Percentiles rank a stretch among this genome's conserved stretches.
These are phyloP conservation scores for Zygnema circumcarinatum DNA, from an alignment of 139 green algal genomes.

Conservation along the genomic window DNA sequence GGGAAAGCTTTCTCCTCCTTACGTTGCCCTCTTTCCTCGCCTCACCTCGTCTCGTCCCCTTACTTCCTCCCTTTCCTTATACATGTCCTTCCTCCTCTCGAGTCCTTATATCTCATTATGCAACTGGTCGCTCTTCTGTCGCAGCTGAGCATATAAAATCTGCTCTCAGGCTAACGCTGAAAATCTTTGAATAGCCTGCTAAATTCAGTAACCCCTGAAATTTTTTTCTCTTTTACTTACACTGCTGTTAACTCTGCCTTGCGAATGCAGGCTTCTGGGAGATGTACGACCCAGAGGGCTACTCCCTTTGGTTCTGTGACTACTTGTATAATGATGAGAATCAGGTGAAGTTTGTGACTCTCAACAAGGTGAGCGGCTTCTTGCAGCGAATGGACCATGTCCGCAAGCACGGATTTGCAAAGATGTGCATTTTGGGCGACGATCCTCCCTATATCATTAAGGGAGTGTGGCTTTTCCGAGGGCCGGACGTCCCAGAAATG, in stretches of 20 bases:
- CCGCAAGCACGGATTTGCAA: constrained; percentile 74
- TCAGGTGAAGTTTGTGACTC: constrained; percentile 73
- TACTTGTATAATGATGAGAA: constrained; percentile 80
- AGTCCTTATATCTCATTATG: no score
- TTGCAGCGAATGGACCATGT: constrained; percentile 74
- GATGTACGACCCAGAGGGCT: constrained; percentile 67
- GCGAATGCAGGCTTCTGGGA: constrained; percentile 64
- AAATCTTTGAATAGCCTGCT: no score
- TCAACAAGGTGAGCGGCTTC: constrained; percentile 77
- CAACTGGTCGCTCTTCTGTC: no score
- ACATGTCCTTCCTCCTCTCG: no score
- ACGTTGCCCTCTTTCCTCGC: constrained; percentile 22
- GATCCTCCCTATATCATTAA: constrained; percentile 66
- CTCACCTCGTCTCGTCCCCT: background rate
- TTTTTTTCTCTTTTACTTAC: no score
- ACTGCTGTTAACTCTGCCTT: no score
- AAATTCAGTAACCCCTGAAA: no score
- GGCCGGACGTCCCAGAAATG: constrained; percentile 67
- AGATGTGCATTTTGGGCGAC: constrained; percentile 75
- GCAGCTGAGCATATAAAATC: no score
- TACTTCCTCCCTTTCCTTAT: no score
- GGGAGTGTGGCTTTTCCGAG: constrained; percentile 73
- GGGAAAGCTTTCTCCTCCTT: background rate
- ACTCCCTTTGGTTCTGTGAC: constrained; percentile 71
- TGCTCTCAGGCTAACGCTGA: no score